These are phyloP conservation scores for Zygnema cylindricum DNA, from an alignment of 139 green algal species.

Conservation along the genomic window DNA sequence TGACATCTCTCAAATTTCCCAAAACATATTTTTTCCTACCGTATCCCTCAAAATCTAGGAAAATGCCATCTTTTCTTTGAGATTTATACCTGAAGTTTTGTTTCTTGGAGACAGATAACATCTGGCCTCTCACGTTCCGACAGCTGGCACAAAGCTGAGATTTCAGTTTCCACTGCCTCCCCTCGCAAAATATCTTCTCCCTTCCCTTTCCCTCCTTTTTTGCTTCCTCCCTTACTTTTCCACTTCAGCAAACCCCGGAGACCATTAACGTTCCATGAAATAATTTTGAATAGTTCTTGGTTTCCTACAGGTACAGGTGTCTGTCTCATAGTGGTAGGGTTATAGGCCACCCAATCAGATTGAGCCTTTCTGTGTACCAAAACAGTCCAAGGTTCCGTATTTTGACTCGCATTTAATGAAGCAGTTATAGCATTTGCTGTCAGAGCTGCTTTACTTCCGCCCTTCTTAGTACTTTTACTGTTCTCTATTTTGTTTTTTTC, in stretches of 20 bases:
- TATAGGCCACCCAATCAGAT: constrained; percentile 49
- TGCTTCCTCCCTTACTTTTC: background rate
- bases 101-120: constrained; percentile 65
- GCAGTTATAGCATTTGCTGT: background rate
- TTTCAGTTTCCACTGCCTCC: constrained; percentile 22
- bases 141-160: constrained; percentile 19
- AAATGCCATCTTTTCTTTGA: no score
- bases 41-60: no score
- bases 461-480: constrained; percentile 4
- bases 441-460: constrained; percentile 6
- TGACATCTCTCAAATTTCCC: no score
- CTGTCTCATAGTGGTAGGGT: constrained; percentile 45
- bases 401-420: constrained; percentile 2
- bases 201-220: no score
- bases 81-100: constrained; percentile 66
- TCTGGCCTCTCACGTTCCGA: constrained; percentile 54
- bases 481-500: background rate
- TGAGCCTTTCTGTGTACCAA: constrained; percentile 36
- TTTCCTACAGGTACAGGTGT: constrained; percentile 14
- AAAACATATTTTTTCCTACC: no score
- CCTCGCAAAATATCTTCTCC: background rate
- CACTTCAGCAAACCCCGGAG: constrained; percentile 61
- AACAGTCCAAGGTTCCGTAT: constrained; percentile 31
- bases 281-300: constrained; percentile 27
- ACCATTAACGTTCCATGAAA: constrained; percentile 65